Base-by-base conservation (phyloP, 1,139 yeast genomes). In the Meyerozyma carpophila region DNA sequence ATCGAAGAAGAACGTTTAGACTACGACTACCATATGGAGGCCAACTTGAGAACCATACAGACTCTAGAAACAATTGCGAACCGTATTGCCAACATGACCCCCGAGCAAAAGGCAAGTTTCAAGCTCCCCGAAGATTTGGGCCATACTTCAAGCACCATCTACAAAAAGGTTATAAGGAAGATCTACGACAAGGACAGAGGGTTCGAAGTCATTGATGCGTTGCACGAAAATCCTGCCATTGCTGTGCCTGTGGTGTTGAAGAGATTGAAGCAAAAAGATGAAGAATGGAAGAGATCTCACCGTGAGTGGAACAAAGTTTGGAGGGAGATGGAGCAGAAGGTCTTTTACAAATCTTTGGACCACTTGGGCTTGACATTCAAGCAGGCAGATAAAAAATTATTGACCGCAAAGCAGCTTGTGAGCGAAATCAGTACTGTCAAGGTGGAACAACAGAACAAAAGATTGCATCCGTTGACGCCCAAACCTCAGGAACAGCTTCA, bases 291-390 rank as follows among this genome's bases (percentile, higher is more conserved):
- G 63, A 81, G 97, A 51, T 93, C 97, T 1, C 98, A 93, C 58
- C 80, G 98, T 55, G 98, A 94, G 63, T 93, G 99, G 98, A 93
- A 93, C 65, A 93, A 93, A 62, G 96, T 91, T 25, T 93, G 99
- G 99, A 82, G 98, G 58, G 98, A 93, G 65, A 82, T 95, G 69
- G 98, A 94, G 61, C 96, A 90, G 59, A 91, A 90, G 58, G 96
- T 90, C 0, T 91, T 86, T 62, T 88, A 81, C 71, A 94, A 93
- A 65, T 87, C 96, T 3, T 73, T 93, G 54, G 99, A 93, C 61
- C 98, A 94, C 62, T 73, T 91, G 51, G 99, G 99, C 2, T 75
- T 93, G 54, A 90, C 97, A 0, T 94, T 93, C 68, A 93, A 93
- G 63, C 97, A 93, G 63, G 89, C 96, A 10, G 99, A 93, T 63